Base-by-base conservation (phyloP, 2,329 filamentous ascomycete species). In the Microdochium paspali region DNA sequence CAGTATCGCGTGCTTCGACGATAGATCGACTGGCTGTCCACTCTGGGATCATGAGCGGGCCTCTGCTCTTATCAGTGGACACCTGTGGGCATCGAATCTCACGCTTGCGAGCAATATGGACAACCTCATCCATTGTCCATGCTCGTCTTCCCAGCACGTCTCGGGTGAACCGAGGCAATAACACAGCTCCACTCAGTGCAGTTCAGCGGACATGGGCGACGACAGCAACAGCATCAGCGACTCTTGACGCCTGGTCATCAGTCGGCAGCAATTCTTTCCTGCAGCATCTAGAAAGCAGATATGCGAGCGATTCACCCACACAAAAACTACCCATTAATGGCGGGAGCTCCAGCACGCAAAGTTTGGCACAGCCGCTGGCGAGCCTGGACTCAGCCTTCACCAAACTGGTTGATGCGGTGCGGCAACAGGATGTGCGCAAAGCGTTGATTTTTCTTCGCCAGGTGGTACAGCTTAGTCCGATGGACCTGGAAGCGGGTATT, bases 1-100 rank as follows among this genome's bases (percentile, higher is more conserved):
- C n/a, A n/a, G n/a, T 44, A 43, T 48, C 30, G 44, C 31, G 39
- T 50, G 46, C 18, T 51, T 49, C 43, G 23, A 21, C 26, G 26
- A 26, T 25, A 44, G 26, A 26, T 25, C 23, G 23, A 12, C 24
- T 26, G 42, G 10, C 42, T 44, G 43, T 42, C 43, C 43, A 42
- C 25, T 24, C 18, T 24, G 18, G 46, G 13, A 46, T 51, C 10
- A 45, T 47, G 28, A 48, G 45, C 24, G 15, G 24, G 26, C 43
- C 24, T 26, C 12, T 13, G 9, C 21, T 26, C 13, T 44, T 26
- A 44, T 30, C 43, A 25, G 43, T n/a, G 43, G 43, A 26, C 24
- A 44, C 26, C 23, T 44, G 43, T 44, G 24, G 43, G 43, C 43
- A 21, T 21, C 35, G 35, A 21, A n/a, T 40, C 12, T 18, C 23